Conservation (phyloP, 2,329 filamentous ascomycete species). For the Phyllosticta citribraziliensis region DNA sequence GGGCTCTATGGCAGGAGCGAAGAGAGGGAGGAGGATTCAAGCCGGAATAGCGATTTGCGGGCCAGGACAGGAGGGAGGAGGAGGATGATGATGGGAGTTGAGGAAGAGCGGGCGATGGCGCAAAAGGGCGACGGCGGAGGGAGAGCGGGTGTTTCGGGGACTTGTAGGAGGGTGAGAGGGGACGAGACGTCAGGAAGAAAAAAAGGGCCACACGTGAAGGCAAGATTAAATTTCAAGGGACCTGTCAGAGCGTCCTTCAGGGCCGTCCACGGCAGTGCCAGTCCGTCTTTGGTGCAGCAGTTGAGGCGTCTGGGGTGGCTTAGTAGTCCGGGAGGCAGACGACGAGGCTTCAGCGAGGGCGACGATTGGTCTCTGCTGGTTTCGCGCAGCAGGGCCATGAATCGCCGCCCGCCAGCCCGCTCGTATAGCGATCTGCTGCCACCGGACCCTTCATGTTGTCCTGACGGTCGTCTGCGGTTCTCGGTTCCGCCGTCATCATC, state of each 20-base stretch:
- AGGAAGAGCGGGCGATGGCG: conserved; percentile 1
- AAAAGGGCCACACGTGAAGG: neutral
- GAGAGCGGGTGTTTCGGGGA: conserved; percentile 1
- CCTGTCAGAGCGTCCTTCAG: conserved; percentile 6
- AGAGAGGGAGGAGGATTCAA: conserved; percentile 1
- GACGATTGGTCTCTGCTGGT: conserved; percentile 3
- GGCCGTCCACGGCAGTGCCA: too few species aligned
- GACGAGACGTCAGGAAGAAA: neutral
- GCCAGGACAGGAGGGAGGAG: neutral
- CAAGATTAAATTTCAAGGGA: conserved; percentile 8
- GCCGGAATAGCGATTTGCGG: neutral
- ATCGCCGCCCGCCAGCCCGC: neutral
- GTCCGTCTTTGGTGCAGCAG: neutral
- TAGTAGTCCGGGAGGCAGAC: neutral
- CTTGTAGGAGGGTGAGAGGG: neutral
- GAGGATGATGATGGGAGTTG: neutral
- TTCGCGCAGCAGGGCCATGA: conserved; percentile 4
- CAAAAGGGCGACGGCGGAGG: neutral
- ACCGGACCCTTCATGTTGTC: neutral
- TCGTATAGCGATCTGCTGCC: conserved; percentile 8
- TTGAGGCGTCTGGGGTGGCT: conserved; percentile 9
- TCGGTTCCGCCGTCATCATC: neutral
- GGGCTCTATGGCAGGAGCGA: neutral
- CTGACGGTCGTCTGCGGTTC: neutral
- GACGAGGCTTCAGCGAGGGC: neutral